Conservation (phyloP, 371 early-diverging fungal species). For the Rhizopus delemar region DNA sequence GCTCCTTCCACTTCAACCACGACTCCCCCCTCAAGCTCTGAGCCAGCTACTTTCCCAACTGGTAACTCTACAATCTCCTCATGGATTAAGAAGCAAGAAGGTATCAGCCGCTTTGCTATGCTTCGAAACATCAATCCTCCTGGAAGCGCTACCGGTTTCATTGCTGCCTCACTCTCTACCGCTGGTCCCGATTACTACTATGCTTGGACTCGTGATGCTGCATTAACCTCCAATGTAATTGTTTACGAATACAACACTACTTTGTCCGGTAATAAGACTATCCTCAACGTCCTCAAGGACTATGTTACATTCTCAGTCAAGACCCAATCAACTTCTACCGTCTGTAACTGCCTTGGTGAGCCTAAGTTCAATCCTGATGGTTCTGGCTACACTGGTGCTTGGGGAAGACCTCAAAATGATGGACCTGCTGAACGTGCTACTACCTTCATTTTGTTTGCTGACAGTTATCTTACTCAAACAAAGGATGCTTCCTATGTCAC, state of each 20-base stretch:
- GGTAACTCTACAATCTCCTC: slow-evolving; percentile 28
- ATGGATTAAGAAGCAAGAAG: slow-evolving; percentile 21
- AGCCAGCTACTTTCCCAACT: slow-evolving; percentile 23
- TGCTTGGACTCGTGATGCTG: slow-evolving; percentile 78
- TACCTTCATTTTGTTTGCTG: slow-evolving; percentile 52
- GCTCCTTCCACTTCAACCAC: slow-evolving; percentile 24
- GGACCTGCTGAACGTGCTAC: slow-evolving; percentile 78
- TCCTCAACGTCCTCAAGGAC: slow-evolving; percentile 26
- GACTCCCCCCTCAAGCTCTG: slow-evolving; percentile 13
- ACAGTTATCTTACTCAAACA: slow-evolving; percentile 31
- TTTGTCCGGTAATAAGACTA: slow-evolving; percentile 13
- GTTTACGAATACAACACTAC: slow-evolving; percentile 27
- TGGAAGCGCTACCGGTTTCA: slow-evolving; percentile 35
- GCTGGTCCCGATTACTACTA: slow-evolving; percentile 74
- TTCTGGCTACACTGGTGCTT: slow-evolving; percentile 47
- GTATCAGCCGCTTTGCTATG: slow-evolving; percentile 27
- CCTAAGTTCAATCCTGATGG: slow-evolving; percentile 79
- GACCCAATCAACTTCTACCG: slow-evolving; percentile 30
- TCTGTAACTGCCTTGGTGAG: slow-evolving; percentile 66
- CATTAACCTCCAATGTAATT: slow-evolving; percentile 58
- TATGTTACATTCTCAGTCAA: slow-evolving; percentile 42
- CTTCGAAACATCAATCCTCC: slow-evolving; percentile 40
- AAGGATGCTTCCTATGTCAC: slow-evolving; percentile 30
- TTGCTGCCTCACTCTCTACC: slow-evolving; percentile 42
- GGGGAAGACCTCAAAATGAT: slow-evolving; percentile 84